A percentile compares a stretch with the other conserved stretches of the same genome.
phyloP scores from a whole-genome alignment of 2,329 filamentous ascomycete species.

The Neofusicoccum umdonicola region DNA sequence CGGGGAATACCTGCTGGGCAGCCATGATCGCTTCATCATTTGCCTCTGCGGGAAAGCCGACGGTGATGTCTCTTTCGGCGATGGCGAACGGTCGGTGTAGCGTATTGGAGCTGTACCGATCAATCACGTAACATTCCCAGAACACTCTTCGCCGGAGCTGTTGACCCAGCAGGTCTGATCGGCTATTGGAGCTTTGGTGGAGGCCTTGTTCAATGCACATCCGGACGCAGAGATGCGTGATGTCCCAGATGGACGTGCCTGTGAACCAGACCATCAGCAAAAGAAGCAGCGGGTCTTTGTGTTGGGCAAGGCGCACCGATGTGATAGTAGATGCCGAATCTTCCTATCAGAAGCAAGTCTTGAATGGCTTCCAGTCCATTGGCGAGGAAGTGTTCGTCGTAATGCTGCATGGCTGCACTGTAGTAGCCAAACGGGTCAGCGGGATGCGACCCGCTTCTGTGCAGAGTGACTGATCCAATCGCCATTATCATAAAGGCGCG shows the following conservation, averaged over 20 bases:
- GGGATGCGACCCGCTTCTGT: slow-evolving; percentile 29
- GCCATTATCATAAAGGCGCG: slow-evolving; percentile 40
- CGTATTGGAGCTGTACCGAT: slow-evolving; percentile 45
- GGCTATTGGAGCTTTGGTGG: slow-evolving; percentile 23
- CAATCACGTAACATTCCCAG: slow-evolving; percentile 48
- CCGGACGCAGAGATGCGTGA: slow-evolving; percentile 41
- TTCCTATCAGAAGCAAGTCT: slow-evolving; percentile 40
- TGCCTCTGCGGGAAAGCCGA: slow-evolving; percentile 36
- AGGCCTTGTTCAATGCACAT: slow-evolving; percentile 42
- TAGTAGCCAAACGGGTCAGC: slow-evolving; percentile 45
- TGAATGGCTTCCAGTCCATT: slow-evolving; percentile 38
- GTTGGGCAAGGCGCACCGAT: slow-evolving; percentile 33
- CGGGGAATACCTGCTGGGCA: not conserved
- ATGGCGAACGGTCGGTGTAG: slow-evolving; percentile 45
- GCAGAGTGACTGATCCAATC: slow-evolving; percentile 36
- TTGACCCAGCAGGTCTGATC: slow-evolving; percentile 28
- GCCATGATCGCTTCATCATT: slow-evolving; percentile 28
- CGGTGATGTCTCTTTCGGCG: slow-evolving; percentile 39
- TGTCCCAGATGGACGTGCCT: slow-evolving; percentile 33
- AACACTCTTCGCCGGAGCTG: slow-evolving; percentile 43
- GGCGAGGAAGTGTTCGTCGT: slow-evolving; percentile 31
- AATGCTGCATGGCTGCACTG: slow-evolving; percentile 35
- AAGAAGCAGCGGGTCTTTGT: no score
- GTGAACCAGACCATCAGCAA: no score
- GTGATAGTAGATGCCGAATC: slow-evolving; percentile 46